Evolutionary conservation across 2,329 filamentous ascomycete genomes (phyloP), one percentile per base, ranked within the genome.

Genomic region (Endoconidiophora laricicola): DNA sequence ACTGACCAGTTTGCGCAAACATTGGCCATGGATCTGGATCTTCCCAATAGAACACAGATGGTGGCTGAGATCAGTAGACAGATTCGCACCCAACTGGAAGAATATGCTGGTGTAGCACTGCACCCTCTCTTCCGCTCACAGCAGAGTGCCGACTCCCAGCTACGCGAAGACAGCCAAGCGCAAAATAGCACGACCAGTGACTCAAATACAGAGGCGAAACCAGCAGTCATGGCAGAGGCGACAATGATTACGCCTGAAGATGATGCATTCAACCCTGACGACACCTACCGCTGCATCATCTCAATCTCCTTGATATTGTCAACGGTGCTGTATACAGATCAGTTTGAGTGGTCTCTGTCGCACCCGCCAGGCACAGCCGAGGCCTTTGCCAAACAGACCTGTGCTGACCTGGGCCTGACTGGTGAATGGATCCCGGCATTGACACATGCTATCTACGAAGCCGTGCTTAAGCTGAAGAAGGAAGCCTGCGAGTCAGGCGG

Each of bases 381-480:
- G 63, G 78, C 82, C 10, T 96, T 96, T 62, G 88, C 91, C 33
- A 86, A 86, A 61, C 79, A 86, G 56, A 96, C 91, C 0, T 96
- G 91, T 61, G 84, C 86, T 24, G 91, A 98, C 61, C 70, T 98
- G 6, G 90, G 90, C 5, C 69, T 98, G 48, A 74, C 81, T 5
- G 86, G 87, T 43, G 91, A 98, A 66, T 98, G 91, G 87, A 79
- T 94, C 3, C 84, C 87, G 2, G 86, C 86, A 26, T 86, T 98
- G 69, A 86, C 91, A 12, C 90, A 95, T 61, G 91, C 88, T 33
- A 96, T 98, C 57, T 96, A 96, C 64, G 91, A 98, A 65, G 85
- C 91, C 7, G 87, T 93, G 0, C 65, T 96, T 55, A 83, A 85
- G 44, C 69, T 95, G 29, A 96, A 96, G 68, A 98, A 98, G 65